These are phyloP conservation scores for Clitoria ternatea DNA, from an alignment of 306 rosid species.

Conservation along the genomic window DNA sequence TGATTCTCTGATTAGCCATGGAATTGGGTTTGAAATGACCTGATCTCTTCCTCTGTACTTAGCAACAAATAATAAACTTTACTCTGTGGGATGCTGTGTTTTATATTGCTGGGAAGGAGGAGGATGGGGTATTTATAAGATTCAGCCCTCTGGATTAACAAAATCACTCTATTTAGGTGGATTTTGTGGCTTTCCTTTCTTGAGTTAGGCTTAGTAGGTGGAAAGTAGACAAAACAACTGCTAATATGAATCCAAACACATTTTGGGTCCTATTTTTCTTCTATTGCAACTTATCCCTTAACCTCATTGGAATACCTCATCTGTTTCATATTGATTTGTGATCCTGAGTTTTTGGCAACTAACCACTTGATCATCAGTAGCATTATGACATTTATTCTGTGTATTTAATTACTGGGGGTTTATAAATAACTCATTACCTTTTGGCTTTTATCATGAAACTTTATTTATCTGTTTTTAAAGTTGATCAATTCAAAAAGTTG, in stretches of 20 bases:
- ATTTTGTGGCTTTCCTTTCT: neutral
- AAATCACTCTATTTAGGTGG: neutral
- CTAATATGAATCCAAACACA: neutral
- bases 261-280: constrained; percentile 5
- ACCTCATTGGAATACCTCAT: neutral
- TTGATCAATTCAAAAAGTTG: constrained; percentile 14
- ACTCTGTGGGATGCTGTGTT: neutral
- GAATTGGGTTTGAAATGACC: neutral
- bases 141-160: neutral
- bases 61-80: neutral
- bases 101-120: neutral
- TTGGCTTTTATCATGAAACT: neutral
- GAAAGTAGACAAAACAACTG: constrained; percentile 3
- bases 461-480: neutral
- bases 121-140: neutral
- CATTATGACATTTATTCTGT: neutral
- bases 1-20: neutral
- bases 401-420: neutral
- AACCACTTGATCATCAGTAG: neutral
- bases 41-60: neutral
- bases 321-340: constrained; percentile 3
- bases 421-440: neutral
- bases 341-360: neutral
- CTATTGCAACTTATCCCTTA: neutral
- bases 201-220: neutral